These are phyloP conservation scores for Gigaspora rosea DNA, from an alignment of 192 early-diverging fungal species.

Conservation along the genomic window DNA sequence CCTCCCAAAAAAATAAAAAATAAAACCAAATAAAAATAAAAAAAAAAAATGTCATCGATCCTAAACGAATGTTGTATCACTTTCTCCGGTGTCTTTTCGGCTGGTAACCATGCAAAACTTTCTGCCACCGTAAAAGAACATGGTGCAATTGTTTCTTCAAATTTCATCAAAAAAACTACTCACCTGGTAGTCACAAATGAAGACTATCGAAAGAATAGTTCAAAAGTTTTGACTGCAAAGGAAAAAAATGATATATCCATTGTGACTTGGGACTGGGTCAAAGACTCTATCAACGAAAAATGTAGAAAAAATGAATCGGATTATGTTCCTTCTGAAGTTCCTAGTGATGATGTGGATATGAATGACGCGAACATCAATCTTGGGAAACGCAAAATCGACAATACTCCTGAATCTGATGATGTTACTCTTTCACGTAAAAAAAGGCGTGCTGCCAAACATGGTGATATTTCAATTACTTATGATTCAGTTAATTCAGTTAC, in stretches of 20 bases:
- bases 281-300: conserved; percentile 34
- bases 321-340: conserved; percentile 27
- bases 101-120: conserved; percentile 4
- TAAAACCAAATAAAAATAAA: too few species aligned
- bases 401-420: not conserved
- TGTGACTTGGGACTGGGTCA: conserved; percentile 40
- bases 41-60: conserved; percentile 8
- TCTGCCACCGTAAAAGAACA: not conserved
- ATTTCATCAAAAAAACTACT: conserved; percentile 39
- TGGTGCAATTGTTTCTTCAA: conserved; percentile 20
- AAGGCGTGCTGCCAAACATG: not conserved
- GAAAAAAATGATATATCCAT: conserved; percentile 29
- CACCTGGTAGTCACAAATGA: conserved; percentile 40
- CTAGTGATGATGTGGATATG: not conserved
- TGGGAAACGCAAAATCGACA: not conserved
- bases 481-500: not conserved
- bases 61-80: conserved; percentile 17
- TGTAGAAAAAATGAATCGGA: conserved; percentile 26
- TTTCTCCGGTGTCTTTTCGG: conserved; percentile 17
- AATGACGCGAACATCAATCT: not conserved
- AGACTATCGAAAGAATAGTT: conserved; percentile 32
- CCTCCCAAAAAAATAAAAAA: too few species aligned
- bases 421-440: conserved; percentile 1
- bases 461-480: not conserved
- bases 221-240: conserved; percentile 36